These are phyloP conservation scores for Gossypium davidsonii DNA, from an alignment of 441 rosid genomes.

Conservation along the genomic window DNA sequence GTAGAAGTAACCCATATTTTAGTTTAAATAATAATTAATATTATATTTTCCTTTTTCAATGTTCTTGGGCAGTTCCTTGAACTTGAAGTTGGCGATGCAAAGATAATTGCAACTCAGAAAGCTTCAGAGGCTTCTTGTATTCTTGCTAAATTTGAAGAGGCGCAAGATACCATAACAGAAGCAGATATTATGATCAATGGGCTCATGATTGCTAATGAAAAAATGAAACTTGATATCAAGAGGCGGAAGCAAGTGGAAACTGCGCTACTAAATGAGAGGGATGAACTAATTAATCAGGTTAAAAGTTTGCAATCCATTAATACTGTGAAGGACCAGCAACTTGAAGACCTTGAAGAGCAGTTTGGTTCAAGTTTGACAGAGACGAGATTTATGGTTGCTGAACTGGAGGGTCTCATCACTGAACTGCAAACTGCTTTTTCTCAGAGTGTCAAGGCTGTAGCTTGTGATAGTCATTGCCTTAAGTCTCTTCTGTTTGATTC, in stretches of 20 bases:
- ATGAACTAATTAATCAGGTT: slow-evolving; percentile 41
- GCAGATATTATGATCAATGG: slow-evolving; percentile 83
- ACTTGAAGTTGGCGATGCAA: slow-evolving; percentile 66
- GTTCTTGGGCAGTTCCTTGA: slow-evolving; percentile 58
- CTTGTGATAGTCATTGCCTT: slow-evolving; percentile 40
- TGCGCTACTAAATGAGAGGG: slow-evolving; percentile 51
- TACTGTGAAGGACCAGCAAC: slow-evolving; percentile 43
- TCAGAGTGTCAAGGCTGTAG: slow-evolving; percentile 40
- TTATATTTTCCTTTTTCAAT: neutral
- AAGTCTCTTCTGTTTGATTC: slow-evolving; percentile 56
- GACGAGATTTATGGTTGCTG: slow-evolving; percentile 46
- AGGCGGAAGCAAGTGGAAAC: slow-evolving; percentile 45
- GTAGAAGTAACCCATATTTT: neutral
- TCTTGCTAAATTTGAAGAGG: slow-evolving; percentile 84
- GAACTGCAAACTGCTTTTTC: slow-evolving; percentile 42
- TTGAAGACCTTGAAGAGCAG: slow-evolving; percentile 60
- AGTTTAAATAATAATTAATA: neutral
- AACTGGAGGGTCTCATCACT: slow-evolving; percentile 53
- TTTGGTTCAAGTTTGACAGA: slow-evolving; percentile 52
- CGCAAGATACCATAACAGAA: slow-evolving; percentile 77
- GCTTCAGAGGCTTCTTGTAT: slow-evolving; percentile 62
- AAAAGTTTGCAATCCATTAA: slow-evolving; percentile 52
- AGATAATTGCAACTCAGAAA: slow-evolving; percentile 55
- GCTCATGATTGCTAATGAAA: slow-evolving; percentile 72
- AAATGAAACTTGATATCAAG: slow-evolving; percentile 57